Base-by-base conservation (phyloP, 176 grass and related monocot genomes). In the Rhynchospora pubera region DNA sequence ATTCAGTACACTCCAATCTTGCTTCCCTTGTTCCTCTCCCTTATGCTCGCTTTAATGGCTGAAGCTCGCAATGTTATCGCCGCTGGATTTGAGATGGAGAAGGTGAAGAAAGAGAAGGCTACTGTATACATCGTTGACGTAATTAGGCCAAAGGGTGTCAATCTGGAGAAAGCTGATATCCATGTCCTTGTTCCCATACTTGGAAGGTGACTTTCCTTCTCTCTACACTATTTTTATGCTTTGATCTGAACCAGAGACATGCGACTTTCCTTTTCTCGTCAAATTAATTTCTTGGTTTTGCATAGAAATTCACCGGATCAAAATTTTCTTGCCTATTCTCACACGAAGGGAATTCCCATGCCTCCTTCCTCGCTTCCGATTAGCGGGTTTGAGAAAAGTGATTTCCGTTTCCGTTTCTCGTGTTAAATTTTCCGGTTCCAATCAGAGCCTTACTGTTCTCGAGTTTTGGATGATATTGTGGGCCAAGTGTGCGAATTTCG, bases 121-220 rank as follows among this genome's bases (percentile, higher is more conserved):
- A n/a, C 87, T 82, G 89, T 91, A 64, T 84, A 97, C 68, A 97
- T 97, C 82, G 86, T 97, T 56, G 93, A 91, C 86, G 69, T 97
- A 2, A 84, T 85, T 83, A 86, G 89, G 67, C 94, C 94, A 11
- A 87, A 85, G 74, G 87, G 18, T 78, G 84, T 55, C 65, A 89
- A 97, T 24, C 57, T 89, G 6, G 89, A 97, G 91, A 91, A 89
- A 53, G 93, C 91, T 83, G 91, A 97, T 87, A 79, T 97, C 88
- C 82, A 86, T 73, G 91, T 89, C 61, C 89, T 97, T 16, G 59
- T 72, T 83, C 73, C 85, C 79, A 83, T 97, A 69, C 44, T 93
- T 82, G 94, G 94, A 80, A 93, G 89, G 94, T 97, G 77, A 77
- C 9, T 46, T 80, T 80, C 13, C 72, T 11, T 77, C 18, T 77